phyloP scores from a whole-genome alignment of 1,284 basidiomycete species.

The Phellinidium pouzarii region DNA sequence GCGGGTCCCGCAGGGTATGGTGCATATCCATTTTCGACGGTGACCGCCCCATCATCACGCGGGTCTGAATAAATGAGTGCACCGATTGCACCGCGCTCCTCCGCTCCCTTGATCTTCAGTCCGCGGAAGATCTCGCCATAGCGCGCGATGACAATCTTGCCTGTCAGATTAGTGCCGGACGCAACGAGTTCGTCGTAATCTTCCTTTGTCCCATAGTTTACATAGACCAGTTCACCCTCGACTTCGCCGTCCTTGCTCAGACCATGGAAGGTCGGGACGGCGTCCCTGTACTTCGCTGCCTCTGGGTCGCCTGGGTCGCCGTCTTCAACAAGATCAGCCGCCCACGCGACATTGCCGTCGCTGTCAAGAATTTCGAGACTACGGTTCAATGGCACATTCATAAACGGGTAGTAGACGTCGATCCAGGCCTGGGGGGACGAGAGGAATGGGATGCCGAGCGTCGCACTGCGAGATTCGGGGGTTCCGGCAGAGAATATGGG shows the following conservation, averaged over 20 bases:
- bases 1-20: conserved; percentile 85
- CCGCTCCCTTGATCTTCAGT: conserved; percentile 75
- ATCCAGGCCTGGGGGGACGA: conserved; percentile 64
- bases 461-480: conserved; percentile 54
- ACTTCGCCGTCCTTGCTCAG: conserved; percentile 60
- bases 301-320: conserved; percentile 57
- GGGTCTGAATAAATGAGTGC: conserved; percentile 84
- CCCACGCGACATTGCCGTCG: conserved; percentile 55
- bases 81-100: conserved; percentile 75
- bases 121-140: conserved; percentile 84
- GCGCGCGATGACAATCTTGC: conserved; percentile 78
- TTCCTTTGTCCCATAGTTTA: conserved; percentile 72
- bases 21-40: conserved; percentile 68
- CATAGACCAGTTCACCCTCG: conserved; percentile 72
- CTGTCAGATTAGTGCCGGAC: conserved; percentile 66
- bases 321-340: conserved; percentile 64
- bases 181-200: conserved; percentile 64
- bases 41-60: conserved; percentile 81
- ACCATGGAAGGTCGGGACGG: conserved; percentile 65
- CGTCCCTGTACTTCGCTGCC: conserved; percentile 51
- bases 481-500: conserved; percentile 66
- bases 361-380: conserved; percentile 53
- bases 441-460: conserved; percentile 44
- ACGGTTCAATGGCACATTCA: conserved; percentile 69
- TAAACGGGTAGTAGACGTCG: conserved; percentile 75